Conservation (phyloP, 2,329 filamentous ascomycete species). For the Cladosporium sp. region DNA sequence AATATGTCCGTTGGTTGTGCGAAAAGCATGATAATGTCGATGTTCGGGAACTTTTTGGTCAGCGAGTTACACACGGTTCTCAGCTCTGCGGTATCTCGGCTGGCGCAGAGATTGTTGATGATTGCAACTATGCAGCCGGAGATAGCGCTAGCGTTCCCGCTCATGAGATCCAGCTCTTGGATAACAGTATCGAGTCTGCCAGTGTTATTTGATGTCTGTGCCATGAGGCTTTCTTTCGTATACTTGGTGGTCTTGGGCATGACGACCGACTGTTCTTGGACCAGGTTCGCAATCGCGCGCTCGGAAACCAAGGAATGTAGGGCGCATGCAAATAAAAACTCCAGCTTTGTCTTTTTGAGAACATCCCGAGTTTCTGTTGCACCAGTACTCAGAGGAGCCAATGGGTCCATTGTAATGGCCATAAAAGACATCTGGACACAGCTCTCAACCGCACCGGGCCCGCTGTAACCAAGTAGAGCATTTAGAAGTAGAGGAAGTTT, state of each 20-base stretch:
- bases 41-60: constrained; percentile 68
- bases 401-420: constrained; percentile 66
- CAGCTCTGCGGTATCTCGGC: constrained; percentile 77
- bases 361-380: constrained; percentile 56
- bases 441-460: constrained; percentile 61
- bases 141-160: constrained; percentile 87
- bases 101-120: constrained; percentile 63
- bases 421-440: constrained; percentile 68
- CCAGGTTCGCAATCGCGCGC: constrained; percentile 72
- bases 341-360: constrained; percentile 68
- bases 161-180: constrained; percentile 81
- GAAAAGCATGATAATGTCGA: constrained; percentile 78
- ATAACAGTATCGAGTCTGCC: constrained; percentile 76
- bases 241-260: constrained; percentile 74
- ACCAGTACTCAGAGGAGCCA: constrained; percentile 65
- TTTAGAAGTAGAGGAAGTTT: constrained; percentile 64
- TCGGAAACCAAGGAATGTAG: constrained; percentile 82
- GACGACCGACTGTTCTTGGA: constrained; percentile 81
- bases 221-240: constrained; percentile 74
- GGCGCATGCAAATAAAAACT: constrained; percentile 89
- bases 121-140: constrained; percentile 64
- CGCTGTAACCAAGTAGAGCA: constrained; percentile 59
- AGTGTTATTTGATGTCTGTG: constrained; percentile 74
- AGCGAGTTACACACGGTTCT: constrained; percentile 73
- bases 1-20: constrained; percentile 70